Evolutionary conservation across 1,284 basidiomycete species (phyloP).

Genomic region (Pholiota adiposa): DNA sequence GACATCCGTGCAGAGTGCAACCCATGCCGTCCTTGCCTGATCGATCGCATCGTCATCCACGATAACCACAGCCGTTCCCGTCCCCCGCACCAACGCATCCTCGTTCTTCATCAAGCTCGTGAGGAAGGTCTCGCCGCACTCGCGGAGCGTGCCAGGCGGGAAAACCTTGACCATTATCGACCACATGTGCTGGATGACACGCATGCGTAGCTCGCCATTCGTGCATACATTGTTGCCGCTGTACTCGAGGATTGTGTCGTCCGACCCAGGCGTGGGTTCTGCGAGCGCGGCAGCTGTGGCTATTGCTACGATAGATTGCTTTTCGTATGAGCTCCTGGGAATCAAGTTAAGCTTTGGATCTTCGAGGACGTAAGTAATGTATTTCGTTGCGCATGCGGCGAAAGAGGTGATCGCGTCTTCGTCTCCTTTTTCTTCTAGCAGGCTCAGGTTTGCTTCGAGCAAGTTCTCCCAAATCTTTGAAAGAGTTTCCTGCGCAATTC

Average conservation of each 20-base stretch:
- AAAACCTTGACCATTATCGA: slow-evolving; percentile 44
- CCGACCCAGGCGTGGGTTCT: slow-evolving; percentile 20
- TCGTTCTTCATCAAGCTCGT: slow-evolving; percentile 52
- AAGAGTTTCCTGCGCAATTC: slow-evolving; percentile 26
- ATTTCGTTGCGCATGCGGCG: slow-evolving; percentile 41
- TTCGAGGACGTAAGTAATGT: slow-evolving; percentile 55
- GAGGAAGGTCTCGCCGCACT: slow-evolving; percentile 50
- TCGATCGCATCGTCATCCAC: slow-evolving; percentile 26
- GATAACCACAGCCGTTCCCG: slow-evolving; percentile 1
- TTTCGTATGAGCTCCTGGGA: slow-evolving; percentile 23
- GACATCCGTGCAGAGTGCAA: slow-evolving; percentile 58
- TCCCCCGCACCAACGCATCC: slow-evolving; percentile 45
- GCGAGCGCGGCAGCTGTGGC: slow-evolving; percentile 5
- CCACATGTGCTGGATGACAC: slow-evolving; percentile 62
- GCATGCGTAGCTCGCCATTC: slow-evolving; percentile 48
- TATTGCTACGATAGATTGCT: not conserved
- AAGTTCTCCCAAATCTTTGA: slow-evolving; percentile 40
- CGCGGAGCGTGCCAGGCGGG: slow-evolving; percentile 43
- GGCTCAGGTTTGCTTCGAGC: slow-evolving; percentile 33
- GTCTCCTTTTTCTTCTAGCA: slow-evolving; percentile 34
- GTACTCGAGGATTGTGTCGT: slow-evolving; percentile 16
- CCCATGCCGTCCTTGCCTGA: slow-evolving; percentile 56
- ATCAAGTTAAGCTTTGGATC: slow-evolving; percentile 56
- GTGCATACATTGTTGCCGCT: slow-evolving; percentile 19
- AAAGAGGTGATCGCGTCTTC: slow-evolving; percentile 40